Evolutionary conservation across 176 grass and related monocot genomes (phyloP), one percentile per base, ranked within the genome.

Genomic region (Cenchrus purpureus): DNA sequence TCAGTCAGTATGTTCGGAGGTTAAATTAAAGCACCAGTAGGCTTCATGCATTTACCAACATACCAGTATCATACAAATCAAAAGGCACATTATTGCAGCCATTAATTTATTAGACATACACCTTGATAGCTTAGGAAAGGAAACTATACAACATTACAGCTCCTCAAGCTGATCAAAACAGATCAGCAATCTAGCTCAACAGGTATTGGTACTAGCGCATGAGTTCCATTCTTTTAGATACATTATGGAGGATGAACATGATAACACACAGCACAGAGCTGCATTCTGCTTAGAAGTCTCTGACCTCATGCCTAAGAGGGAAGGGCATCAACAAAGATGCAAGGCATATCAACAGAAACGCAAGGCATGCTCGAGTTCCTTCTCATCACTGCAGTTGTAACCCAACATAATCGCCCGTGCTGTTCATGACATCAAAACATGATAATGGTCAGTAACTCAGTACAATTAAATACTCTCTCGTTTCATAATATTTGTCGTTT

Each of bases 321-420:
- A 62, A 66, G 58, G 68, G 12, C 50, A 49, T 67, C 15, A 14
- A 10, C 71, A 54, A 50, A 54, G 54, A 34, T 2, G 16, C 32
- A 2, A 46, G 20, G 11, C 5, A n/a, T 31, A 71, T 99, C 90
- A 96, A 79, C 93, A 92, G 84, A 92, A 92, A 69, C 90, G 68
- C 77, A 94, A 82, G 45, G 97, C 78, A 15, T 83, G 50, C 82
- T 99, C 85, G 2, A 99, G 93, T 81, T 99, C 93, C 90, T 96
- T 91, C 78, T 99, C 93, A 76, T 96, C 93, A 13, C 81, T 89
- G 20, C 97, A 99, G 55, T 86, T 91, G 87, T 99, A 99, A 68
- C 97, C 97, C 86, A 94, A 64, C 84, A 89, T 81, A 84, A 91
- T 89, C 12, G 93, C 93, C 6, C 93, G 91, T 0, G 97, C 93